phyloP scores from a whole-genome alignment of 2,329 filamentous ascomycete species.

The Aspergillus eucalypticola region DNA sequence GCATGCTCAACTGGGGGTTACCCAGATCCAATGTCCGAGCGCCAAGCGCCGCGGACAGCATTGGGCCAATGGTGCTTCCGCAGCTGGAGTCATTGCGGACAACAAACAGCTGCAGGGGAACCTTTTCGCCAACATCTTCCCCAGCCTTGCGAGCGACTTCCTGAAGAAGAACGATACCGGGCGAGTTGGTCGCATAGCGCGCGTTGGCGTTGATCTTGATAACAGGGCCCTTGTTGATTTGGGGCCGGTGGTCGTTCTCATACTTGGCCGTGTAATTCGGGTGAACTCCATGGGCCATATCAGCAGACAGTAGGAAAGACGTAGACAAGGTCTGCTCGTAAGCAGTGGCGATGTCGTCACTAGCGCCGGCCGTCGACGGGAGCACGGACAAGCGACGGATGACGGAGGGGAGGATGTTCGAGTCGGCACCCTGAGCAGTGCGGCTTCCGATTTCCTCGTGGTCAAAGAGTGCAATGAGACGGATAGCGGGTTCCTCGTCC shows the following conservation, averaged over 20 bases:
- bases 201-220: conserved; percentile 99
- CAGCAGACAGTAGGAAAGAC: conserved; percentile 91
- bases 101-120: conserved; percentile 93
- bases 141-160: conserved; percentile 71
- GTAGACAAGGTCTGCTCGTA: conserved; percentile 90
- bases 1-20: conserved; percentile 94
- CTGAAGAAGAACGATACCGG: conserved; percentile 88
- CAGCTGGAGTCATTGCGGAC: conserved; percentile 94
- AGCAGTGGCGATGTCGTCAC: conserved; percentile 70
- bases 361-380: conserved; percentile 59
- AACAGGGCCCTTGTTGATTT: conserved; percentile 95
- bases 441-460: conserved; percentile 95
- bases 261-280: conserved; percentile 94
- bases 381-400: conserved; percentile 83
- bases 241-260: conserved; percentile 83
- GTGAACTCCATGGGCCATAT: conserved; percentile 96
- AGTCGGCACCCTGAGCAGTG: conserved; percentile 90
- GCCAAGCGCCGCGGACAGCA: conserved; percentile 83
- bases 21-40: conserved; percentile 88
- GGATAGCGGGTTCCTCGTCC: conserved; percentile 76
- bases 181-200: conserved; percentile 93
- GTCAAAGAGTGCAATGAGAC: conserved; percentile 92
- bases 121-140: conserved; percentile 60
- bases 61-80: conserved; percentile 96
- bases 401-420: conserved; percentile 84